Evolutionary conservation across 2,329 filamentous ascomycete species (phyloP).

Genomic region (Neopestalotiopsis rosae): DNA sequence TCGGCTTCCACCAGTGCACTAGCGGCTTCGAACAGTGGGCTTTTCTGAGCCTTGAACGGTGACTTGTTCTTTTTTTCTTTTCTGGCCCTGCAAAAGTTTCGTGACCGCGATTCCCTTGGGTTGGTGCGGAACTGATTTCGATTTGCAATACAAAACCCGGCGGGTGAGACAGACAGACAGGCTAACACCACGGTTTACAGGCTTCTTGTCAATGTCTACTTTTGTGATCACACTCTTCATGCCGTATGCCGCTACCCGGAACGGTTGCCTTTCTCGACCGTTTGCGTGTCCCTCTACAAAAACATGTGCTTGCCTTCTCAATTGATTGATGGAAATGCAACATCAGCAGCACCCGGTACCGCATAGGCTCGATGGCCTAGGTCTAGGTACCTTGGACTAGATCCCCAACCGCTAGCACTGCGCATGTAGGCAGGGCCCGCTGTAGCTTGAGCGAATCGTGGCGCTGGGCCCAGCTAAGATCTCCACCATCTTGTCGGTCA

Average conservation of each 20-base stretch:
- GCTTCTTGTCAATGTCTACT: not conserved
- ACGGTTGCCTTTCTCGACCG: not conserved
- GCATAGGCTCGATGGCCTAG: not conserved
- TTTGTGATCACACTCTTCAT: not conserved
- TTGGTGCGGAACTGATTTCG: not conserved
- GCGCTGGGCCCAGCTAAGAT: not conserved
- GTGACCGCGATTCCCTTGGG: not conserved
- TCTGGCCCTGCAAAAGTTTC: not conserved
- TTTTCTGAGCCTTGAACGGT: not conserved
- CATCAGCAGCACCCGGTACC: not conserved
- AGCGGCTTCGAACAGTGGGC: slow-evolving; percentile 1
- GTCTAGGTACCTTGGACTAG: not conserved
- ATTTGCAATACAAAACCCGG: not conserved
- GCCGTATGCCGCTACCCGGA: not conserved
- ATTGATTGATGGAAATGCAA: not conserved
- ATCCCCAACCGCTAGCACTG: not conserved
- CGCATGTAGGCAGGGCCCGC: not conserved
- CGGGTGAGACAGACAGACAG: not conserved
- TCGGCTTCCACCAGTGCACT: not conserved
- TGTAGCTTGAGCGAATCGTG: not conserved
- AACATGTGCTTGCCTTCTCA: not conserved
- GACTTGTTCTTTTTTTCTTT: not conserved
- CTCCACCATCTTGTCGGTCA: not conserved
- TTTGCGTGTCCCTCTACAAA: not conserved
- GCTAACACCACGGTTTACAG: not conserved